Percentiles rank a stretch among this genome's conserved stretches.
phyloP scores from a whole-genome alignment of 345 rosid genomes.

The Litchi chinensis region DNA sequence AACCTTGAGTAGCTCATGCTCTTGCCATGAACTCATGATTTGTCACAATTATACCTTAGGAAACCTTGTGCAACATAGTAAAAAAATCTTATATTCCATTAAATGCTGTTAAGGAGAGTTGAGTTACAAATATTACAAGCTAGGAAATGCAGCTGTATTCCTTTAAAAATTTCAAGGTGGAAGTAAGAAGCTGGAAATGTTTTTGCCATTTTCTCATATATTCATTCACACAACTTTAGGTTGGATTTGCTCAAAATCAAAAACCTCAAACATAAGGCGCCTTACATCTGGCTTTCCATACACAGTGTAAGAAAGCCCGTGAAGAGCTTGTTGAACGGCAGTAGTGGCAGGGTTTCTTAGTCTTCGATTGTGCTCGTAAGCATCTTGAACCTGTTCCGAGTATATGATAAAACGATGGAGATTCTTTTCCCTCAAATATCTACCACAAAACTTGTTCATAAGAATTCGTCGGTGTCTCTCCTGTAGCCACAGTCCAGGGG shows the following conservation, averaged over 20 bases:
- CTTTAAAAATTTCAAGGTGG: not conserved
- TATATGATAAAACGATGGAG: constrained; percentile 64
- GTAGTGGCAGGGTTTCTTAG: constrained; percentile 83
- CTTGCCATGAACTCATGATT: not conserved
- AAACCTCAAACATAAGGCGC: constrained; percentile 91
- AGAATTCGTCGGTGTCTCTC: constrained; percentile 82
- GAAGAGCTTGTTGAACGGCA: constrained; percentile 88
- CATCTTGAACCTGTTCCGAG: constrained; percentile 77
- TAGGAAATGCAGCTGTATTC: not conserved
- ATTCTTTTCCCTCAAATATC: constrained; percentile 74
- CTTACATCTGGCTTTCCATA: constrained; percentile 91
- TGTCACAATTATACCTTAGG: not conserved
- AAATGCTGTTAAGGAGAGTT: not conserved
- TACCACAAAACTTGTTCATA: constrained; percentile 95
- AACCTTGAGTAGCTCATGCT: too few relatives aligned
- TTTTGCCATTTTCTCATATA: not conserved
- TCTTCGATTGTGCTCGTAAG: constrained; percentile 75
- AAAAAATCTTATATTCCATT: not conserved
- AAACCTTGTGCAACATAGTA: not conserved
- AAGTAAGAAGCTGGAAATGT: not conserved
- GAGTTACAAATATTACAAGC: not conserved
- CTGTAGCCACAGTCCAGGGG: constrained; percentile 88
- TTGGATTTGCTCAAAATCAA: constrained; percentile 91
- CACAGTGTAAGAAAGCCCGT: constrained; percentile 80
- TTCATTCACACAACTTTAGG: constrained; percentile 74